Evolutionary conservation across 1,284 basidiomycete genomes (phyloP), one percentile per base, ranked within the genome.

Genomic region (Ceratobasidium sp.): DNA sequence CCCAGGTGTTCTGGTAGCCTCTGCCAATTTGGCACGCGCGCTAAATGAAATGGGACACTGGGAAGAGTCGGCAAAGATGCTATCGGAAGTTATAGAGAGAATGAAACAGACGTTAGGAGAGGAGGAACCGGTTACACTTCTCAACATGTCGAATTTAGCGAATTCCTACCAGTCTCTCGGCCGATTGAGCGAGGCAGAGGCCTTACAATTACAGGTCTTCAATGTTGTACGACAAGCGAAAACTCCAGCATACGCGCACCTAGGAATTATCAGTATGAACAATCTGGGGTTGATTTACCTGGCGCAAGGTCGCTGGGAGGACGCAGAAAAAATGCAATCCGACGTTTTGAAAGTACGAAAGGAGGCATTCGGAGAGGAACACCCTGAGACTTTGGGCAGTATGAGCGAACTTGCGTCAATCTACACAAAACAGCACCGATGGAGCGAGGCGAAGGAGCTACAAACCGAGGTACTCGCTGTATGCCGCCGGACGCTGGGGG

Each of bases 301-400:
- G 23, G 44, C 43, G 18, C 59, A 47, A 47, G 59, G 59, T 8
- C 59, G 44, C 7, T 59, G 57, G 59, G n/a, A 47, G 11, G 43
- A 44, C 6, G 59, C 59, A 13, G 23, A 62, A n/a, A 23, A 1
- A 8, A 11, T 62, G 13, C 43, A 62, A 30, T 4, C 28, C 23
- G n/a, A 62, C 21, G 38, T 62, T 28, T 9, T 62, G 23, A 43
- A 28, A 30, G 23, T 47, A 18, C 30, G 26, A 9, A 23, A 30
- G 13, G 43, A 28, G 14, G 23, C 8, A 21, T 9, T 62, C 11
- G 59, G 59, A 1, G 59, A 47, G 4, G 30, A 47, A 13, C 59
- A 62, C 28, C 59, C 44, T 21, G 26, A 18, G 3, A 62, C 59
- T 28, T 14, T 62, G 9, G 28, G 26, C 30, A 11, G 3, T 14